A percentile compares a stretch with the other conserved stretches of the same genome.
These are phyloP conservation scores for Phoma sp. DNA, from an alignment of 2,329 filamentous ascomycete species.

Conservation along the genomic window DNA sequence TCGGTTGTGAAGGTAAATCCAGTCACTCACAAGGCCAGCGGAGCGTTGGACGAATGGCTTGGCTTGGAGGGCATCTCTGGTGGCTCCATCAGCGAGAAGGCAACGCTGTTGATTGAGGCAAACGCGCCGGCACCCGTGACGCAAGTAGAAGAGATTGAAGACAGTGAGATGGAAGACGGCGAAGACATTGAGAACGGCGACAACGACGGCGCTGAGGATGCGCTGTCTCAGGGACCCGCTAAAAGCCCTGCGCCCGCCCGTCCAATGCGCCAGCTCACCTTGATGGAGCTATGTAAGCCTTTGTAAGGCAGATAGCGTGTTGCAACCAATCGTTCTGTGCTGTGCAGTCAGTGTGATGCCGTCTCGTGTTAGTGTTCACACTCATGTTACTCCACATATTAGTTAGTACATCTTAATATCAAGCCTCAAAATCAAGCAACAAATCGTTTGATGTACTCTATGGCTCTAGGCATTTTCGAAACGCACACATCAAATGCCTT, in stretches of 20 bases:
- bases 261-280: neutral
- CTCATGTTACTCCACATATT: too few species aligned
- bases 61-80: neutral
- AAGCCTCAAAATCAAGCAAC: too few species aligned
- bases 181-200: neutral
- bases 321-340: too few species aligned
- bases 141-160: too few species aligned
- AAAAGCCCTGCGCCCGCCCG: neutral
- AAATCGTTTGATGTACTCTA: too few species aligned
- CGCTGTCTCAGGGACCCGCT: neutral
- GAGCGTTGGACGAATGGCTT: neutral
- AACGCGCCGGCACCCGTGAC: neutral
- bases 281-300: neutral
- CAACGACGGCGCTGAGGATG: neutral
- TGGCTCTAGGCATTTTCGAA: too few species aligned
- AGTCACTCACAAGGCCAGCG: neutral
- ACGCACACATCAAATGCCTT: too few species aligned
- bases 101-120: neutral
- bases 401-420: too few species aligned
- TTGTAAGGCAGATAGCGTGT: neutral
- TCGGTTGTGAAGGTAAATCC: neutral
- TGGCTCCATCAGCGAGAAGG: neutral
- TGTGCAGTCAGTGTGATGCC: too few species aligned
- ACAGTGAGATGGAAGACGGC: neutral
- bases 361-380: too few species aligned